Conservation (phyloP, 1,139 yeast genomes). For the Tardiomyces depauwii region DNA sequence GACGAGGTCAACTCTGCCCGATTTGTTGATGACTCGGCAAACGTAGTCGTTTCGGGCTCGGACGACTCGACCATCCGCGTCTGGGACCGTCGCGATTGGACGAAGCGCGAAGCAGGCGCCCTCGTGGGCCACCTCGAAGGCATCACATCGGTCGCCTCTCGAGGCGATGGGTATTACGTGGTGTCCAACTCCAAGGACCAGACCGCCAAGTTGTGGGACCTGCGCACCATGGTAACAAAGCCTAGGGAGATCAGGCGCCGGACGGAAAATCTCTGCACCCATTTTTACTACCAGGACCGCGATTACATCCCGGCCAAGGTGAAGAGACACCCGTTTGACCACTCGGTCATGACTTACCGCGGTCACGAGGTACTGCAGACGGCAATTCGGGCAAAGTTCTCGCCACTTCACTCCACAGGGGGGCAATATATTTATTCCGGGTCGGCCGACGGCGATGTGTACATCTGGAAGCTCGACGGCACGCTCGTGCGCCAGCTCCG, state of each 20-base stretch:
- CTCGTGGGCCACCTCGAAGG: constrained; percentile 63
- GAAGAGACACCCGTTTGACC: constrained; percentile 18
- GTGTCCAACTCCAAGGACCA: constrained; percentile 25
- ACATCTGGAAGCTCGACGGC: constrained; percentile 24
- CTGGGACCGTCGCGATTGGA: constrained; percentile 55
- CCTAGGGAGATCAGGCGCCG: constrained; percentile 1
- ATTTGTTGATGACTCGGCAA: constrained; percentile 65
- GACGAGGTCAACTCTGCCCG: constrained; percentile 47
- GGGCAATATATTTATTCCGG: constrained; percentile 25
- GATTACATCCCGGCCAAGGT: constrained; percentile 14
- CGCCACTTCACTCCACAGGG: constrained; percentile 20
- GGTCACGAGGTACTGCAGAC: constrained; percentile 24
- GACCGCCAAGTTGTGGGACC: constrained; percentile 24
- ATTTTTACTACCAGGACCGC: constrained; percentile 20
- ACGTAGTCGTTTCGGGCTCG: constrained; percentile 65
- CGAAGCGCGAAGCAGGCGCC: constrained; percentile 43
- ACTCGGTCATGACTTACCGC: constrained; percentile 21
- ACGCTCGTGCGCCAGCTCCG: constrained; percentile 9
- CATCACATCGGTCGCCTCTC: constrained; percentile 20
- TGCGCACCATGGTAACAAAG: constrained; percentile 12
- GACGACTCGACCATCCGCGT: constrained; percentile 75
- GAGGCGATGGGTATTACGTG: constrained; percentile 19
- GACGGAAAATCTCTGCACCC: constrained; percentile 6
- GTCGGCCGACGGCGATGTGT: constrained; percentile 20
- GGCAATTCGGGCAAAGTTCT: constrained; percentile 24